Percentiles rank a stretch among this genome's conserved stretches.
phyloP scores from a whole-genome alignment of 2,329 filamentous ascomycete genomes.

The Alternaria brassicicola region DNA sequence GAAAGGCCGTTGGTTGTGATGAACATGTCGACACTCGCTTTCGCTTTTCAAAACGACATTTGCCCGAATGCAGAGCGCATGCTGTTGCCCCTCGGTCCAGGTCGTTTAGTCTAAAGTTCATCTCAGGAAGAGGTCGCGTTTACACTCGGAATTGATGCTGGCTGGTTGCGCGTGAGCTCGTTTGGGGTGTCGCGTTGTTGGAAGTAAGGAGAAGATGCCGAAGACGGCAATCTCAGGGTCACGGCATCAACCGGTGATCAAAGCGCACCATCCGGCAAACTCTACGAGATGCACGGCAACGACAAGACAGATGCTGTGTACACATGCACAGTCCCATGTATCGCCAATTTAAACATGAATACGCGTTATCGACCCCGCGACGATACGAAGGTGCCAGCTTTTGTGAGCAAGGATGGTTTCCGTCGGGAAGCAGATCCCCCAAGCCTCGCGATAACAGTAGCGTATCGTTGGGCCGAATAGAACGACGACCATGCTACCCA shows the following conservation, averaged over 20 bases:
- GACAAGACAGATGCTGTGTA: neutral
- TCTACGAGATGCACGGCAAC: neutral
- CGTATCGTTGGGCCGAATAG: neutral
- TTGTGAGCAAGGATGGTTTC: neutral
- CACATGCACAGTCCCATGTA: neutral
- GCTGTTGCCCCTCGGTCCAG: neutral
- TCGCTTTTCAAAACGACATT: neutral
- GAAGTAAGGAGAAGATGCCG: neutral
- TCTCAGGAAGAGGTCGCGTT: too few species aligned
- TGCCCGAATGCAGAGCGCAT: neutral
- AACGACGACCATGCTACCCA: neutral
- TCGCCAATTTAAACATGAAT: neutral
- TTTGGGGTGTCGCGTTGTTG: neutral
- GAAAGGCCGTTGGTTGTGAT: neutral
- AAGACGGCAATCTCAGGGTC: neutral
- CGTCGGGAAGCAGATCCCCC: conserved; percentile 1
- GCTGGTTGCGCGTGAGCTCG: neutral
- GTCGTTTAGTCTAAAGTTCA: too few species aligned
- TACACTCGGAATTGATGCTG: neutral
- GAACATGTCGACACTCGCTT: neutral
- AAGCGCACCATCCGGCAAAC: neutral
- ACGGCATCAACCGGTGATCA: neutral
- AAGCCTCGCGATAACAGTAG: neutral
- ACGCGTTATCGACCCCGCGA: neutral
- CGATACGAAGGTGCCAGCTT: neutral